These are phyloP conservation scores for Aspergillus flavus DNA, from an alignment of 2,329 filamentous ascomycete genomes.

Conservation along the genomic window DNA sequence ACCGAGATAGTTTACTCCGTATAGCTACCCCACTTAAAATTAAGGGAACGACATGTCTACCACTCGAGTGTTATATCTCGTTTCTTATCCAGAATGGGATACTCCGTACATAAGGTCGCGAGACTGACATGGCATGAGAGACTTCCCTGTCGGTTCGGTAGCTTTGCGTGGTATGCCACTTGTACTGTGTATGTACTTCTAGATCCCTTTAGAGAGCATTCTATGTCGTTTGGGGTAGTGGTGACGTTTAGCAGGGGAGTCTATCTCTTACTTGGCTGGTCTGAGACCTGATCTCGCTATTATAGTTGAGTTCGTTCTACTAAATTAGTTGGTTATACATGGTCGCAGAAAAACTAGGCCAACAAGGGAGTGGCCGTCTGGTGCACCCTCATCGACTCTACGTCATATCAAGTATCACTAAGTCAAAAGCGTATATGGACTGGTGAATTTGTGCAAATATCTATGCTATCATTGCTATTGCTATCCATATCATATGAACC, in stretches of 20 bases:
- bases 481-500: conserved; percentile 1
- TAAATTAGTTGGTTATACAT: no score
- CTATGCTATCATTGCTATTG: neutral
- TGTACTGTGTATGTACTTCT: no score
- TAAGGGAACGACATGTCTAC: neutral
- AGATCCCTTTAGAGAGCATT: no score
- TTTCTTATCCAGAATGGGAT: no score
- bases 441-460: neutral
- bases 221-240: no score
- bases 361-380: no score
- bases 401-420: neutral
- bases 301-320: no score
- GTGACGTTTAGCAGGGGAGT: no score
- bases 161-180: neutral
- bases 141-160: neutral
- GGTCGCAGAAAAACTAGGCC: neutral
- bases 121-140: neutral
- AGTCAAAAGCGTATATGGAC: neutral
- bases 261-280: no score
- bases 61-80: neutral
- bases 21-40: neutral
- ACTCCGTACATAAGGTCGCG: neutral
- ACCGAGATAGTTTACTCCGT: neutral
- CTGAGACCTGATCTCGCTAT: no score
- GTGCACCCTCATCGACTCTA: neutral